Evolutionary conservation across 495 filamentous ascomycete species (phyloP).

Genomic region (Xylaria palmicola): DNA sequence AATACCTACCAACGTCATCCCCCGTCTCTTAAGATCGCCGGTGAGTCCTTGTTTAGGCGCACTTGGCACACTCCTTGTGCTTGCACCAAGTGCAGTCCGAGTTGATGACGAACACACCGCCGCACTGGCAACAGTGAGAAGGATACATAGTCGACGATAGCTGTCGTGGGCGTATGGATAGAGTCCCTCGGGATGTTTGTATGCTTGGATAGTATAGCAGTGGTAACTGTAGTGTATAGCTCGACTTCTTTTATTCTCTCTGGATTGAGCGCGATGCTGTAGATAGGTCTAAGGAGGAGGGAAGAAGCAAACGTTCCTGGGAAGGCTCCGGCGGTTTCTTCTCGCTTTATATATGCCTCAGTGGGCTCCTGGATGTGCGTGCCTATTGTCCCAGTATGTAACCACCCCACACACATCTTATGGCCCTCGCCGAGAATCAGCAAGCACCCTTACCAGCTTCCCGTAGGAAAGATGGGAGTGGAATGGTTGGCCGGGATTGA

Average conservation of each 20-base stretch:
- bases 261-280: background rate
- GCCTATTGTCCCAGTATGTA: background rate
- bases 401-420: constrained; percentile 5
- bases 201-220: background rate
- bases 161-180: background rate
- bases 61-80: constrained; percentile 43
- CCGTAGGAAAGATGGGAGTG: background rate
- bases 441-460: background rate
- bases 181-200: background rate
- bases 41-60: constrained; percentile 30
- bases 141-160: constrained; percentile 30
- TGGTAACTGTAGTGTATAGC: background rate
- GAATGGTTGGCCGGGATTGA: constrained; percentile 5
- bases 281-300: background rate
- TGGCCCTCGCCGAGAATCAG: constrained; percentile 12
- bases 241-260: background rate
- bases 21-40: background rate
- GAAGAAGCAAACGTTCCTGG: background rate
- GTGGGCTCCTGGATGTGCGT: background rate
- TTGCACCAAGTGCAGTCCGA: constrained; percentile 42
- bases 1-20: background rate
- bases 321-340: background rate
- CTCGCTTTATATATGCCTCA: constrained; percentile 13
- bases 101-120: constrained; percentile 50
- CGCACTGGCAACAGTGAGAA: constrained; percentile 49